These are phyloP conservation scores for Prasinococcaceae sp. DNA, from an alignment of 139 green algal genomes.

Conservation along the genomic window DNA sequence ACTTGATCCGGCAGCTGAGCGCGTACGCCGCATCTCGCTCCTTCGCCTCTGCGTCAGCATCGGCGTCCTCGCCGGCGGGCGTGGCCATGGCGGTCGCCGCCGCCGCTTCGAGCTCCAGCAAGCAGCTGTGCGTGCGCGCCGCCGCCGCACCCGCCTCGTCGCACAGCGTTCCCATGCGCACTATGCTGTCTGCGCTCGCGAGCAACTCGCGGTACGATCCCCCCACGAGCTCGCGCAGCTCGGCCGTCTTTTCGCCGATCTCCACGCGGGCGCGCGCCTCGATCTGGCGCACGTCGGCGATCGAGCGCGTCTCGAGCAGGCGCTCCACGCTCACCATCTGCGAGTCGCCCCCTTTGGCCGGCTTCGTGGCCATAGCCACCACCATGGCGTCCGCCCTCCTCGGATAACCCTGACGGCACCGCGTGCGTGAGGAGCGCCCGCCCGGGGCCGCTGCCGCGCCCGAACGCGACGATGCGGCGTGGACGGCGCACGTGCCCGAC, in stretches of 20 bases:
- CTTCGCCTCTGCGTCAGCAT: neutral
- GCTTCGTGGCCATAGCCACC: neutral
- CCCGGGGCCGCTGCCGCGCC: too few relatives aligned
- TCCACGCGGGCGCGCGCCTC: constrained; percentile 53
- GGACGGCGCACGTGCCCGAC: too few relatives aligned
- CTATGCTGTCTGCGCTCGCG: constrained; percentile 75
- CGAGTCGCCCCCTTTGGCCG: neutral
- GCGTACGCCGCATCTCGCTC: constrained; percentile 17
- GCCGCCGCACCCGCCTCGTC: too few relatives aligned
- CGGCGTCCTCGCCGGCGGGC: neutral
- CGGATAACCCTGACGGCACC: too few relatives aligned
- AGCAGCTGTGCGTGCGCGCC: too few relatives aligned
- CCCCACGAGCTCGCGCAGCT: constrained; percentile 70
- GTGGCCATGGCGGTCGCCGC: neutral
- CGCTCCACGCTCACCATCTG: constrained; percentile 32
- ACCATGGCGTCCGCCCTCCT: too few relatives aligned
- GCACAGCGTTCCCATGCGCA: too few relatives aligned
- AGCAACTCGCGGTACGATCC: constrained; percentile 88
- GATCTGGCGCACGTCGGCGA: constrained; percentile 74
- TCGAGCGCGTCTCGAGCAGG: constrained; percentile 60
- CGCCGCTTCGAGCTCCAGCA: too few relatives aligned
- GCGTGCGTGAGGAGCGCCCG: too few relatives aligned
- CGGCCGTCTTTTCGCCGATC: constrained; percentile 76
- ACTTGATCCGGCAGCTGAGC: constrained; percentile 76
- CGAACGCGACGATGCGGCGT: too few relatives aligned